Evolutionary conservation across 208 protist species (phyloP).

Genomic region (Trypanosoma cruzi): DNA sequence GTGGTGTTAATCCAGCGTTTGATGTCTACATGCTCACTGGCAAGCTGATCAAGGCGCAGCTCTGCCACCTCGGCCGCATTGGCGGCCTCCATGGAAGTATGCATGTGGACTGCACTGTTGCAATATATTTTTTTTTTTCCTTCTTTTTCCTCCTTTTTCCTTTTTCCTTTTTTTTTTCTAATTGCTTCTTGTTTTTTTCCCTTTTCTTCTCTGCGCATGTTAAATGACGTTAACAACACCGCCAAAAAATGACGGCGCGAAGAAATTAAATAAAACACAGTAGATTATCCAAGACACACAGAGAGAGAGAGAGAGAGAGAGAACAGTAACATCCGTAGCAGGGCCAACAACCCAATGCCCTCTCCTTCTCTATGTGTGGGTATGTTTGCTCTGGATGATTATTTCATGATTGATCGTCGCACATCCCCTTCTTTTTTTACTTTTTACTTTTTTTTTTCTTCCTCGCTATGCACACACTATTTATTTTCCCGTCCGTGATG

Average conservation of each 20-base stretch:
- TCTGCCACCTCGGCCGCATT: not conserved
- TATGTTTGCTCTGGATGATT: no score
- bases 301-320: no score
- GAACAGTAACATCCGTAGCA: no score
- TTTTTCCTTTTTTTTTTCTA: conserved; percentile 13
- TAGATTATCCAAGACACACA: no score
- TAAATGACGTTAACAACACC: not conserved
- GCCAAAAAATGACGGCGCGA: not conserved
- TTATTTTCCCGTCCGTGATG: not conserved
- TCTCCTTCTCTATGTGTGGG: no score
- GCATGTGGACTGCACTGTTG: not conserved
- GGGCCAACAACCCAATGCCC: no score
- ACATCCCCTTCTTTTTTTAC: no score
- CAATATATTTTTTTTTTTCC: not conserved
- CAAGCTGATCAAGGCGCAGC: conserved; percentile 23
- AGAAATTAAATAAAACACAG: no score
- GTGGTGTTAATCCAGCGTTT: conserved; percentile 62
- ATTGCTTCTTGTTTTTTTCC: not conserved
- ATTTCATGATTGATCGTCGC: no score
- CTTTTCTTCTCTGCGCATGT: not conserved
- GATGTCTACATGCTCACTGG: conserved; percentile 40
- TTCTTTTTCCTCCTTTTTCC: not conserved
- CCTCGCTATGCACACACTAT: not conserved
- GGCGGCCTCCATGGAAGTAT: not conserved
- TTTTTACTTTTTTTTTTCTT: no score